These are phyloP conservation scores for Ophiocordyceps camponoti-rufipedis DNA, from an alignment of 2,329 filamentous ascomycete species.

Conservation along the genomic window DNA sequence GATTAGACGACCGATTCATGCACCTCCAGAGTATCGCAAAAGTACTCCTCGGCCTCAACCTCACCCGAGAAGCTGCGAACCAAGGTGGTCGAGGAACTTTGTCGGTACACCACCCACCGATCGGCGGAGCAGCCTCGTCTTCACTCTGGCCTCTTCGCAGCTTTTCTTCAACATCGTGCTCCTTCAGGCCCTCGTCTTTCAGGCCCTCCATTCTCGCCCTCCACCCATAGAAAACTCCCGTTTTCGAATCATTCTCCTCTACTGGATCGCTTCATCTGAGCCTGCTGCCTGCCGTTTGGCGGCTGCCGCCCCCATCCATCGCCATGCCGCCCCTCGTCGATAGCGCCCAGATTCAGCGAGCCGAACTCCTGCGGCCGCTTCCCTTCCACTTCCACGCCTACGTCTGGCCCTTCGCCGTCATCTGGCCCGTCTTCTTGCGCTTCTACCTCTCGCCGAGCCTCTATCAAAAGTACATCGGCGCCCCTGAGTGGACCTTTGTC, in stretches of 20 bases:
- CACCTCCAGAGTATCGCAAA: too few relatives aligned
- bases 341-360: constrained; percentile 72
- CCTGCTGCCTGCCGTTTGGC: background rate
- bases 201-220: too few relatives aligned
- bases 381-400: constrained; percentile 70
- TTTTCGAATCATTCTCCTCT: background rate
- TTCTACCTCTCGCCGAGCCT: constrained; percentile 69
- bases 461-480: constrained; percentile 81
- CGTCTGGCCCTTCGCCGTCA: constrained; percentile 77
- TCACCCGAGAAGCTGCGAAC: too few relatives aligned
- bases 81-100: too few relatives aligned
- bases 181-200: too few relatives aligned
- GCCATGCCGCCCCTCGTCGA: constrained; percentile 70
- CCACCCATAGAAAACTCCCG: too few relatives aligned
- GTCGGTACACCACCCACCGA: too few relatives aligned
- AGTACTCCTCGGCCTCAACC: too few relatives aligned
- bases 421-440: constrained; percentile 84
- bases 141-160: too few relatives aligned
- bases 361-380: constrained; percentile 76
- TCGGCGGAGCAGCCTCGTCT: too few relatives aligned
- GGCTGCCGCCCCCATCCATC: background rate
- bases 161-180: too few relatives aligned
- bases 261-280: background rate
- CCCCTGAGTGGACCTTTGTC: constrained; percentile 96
- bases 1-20: too few relatives aligned